These are phyloP conservation scores for Fagopyrum homotropicum DNA, from an alignment of 148 eudicot species.

Conservation along the genomic window DNA sequence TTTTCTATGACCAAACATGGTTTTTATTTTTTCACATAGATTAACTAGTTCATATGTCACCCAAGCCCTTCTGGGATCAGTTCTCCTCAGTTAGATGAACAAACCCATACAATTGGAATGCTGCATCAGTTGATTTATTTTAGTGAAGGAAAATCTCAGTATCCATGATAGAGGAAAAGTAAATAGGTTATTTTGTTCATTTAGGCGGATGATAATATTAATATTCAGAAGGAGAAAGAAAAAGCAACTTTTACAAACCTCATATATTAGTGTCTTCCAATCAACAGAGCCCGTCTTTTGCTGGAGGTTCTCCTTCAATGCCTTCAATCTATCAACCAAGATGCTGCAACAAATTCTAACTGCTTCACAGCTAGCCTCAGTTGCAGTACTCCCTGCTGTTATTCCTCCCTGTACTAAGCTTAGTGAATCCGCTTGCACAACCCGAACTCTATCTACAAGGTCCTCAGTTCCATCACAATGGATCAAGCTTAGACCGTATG, in stretches of 20 bases:
- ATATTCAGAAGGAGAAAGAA: neutral
- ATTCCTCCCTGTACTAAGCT: constrained; percentile 88
- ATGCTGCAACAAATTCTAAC: constrained; percentile 71
- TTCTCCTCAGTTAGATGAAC: no score
- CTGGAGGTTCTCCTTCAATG: constrained; percentile 48
- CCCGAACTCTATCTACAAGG: constrained; percentile 61
- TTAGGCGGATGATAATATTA: neutral
- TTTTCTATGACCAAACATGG: no score
- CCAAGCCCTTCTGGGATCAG: neutral
- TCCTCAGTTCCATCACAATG: constrained; percentile 52
- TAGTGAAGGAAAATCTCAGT: no score
- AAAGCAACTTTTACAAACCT: constrained; percentile 25
- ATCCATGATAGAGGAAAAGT: no score
- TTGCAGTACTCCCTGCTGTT: constrained; percentile 86
- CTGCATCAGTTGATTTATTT: no score
- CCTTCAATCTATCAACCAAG: constrained; percentile 64
- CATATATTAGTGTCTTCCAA: constrained; percentile 57
- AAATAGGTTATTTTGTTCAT: neutral
- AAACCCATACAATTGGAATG: no score
- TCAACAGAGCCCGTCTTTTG: constrained; percentile 39
- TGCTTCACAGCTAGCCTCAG: constrained; percentile 90
- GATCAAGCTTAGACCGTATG: constrained; percentile 54
- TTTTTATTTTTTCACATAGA: neutral
- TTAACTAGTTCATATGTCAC: neutral
- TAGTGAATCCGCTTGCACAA: constrained; percentile 73